phyloP scores from a whole-genome alignment of 2,329 filamentous ascomycete genomes.

The Pseudogymnoascus sp. region DNA sequence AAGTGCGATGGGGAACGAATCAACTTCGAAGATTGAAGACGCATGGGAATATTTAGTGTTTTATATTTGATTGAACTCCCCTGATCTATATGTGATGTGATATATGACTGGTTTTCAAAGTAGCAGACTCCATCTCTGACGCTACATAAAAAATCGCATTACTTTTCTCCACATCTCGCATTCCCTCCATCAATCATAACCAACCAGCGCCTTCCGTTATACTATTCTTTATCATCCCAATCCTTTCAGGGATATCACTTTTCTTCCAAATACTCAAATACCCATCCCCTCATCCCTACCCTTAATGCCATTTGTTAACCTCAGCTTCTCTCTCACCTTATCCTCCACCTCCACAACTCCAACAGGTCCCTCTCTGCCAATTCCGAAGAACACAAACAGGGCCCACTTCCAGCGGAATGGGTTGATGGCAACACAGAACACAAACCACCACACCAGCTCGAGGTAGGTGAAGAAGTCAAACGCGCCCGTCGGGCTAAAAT shows the following conservation, averaged over 20 bases:
- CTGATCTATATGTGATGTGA: not conserved
- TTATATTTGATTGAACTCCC: not conserved
- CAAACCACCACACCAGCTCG: conserved; percentile 78
- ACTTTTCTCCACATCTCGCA: not conserved
- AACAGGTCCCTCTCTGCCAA: conserved; percentile 58
- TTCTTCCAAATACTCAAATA: not conserved
- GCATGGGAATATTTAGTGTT: not conserved
- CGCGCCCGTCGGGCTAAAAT: conserved; percentile 58
- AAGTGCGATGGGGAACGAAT: not conserved
- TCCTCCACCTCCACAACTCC: conserved; percentile 60
- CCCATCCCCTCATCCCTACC: conserved; percentile 14
- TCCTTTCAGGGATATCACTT: not conserved
- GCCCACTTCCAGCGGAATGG: conserved; percentile 91
- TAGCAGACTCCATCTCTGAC: not conserved
- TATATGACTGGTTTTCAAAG: not conserved
- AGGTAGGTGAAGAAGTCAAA: conserved; percentile 89
- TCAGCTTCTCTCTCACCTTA: conserved; percentile 44
- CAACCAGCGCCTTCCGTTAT: not conserved
- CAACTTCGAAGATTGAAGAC: no score
- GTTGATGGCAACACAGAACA: conserved; percentile 69
- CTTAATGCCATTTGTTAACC: conserved; percentile 27
- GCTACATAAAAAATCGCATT: not conserved
- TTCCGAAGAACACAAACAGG: conserved; percentile 69
- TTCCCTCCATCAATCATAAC: not conserved
- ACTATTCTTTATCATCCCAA: not conserved